Evolutionary conservation across 2,329 filamentous ascomycete genomes (phyloP).

Genomic region (Neofusicoccum cordaticola): DNA sequence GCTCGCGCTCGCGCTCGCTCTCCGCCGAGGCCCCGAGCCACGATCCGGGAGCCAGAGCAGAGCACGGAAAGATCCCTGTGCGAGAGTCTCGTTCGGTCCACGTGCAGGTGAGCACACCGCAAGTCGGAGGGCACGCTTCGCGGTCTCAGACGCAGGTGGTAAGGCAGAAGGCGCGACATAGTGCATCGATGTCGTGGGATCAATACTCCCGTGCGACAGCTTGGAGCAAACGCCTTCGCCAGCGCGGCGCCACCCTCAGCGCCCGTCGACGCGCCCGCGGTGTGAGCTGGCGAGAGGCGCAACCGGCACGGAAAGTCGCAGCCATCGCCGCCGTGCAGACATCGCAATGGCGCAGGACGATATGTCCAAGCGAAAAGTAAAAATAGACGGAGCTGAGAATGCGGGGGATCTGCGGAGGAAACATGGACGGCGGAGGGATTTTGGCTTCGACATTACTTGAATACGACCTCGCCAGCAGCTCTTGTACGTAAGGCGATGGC

Average conservation of each 20-base stretch:
- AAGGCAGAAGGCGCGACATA: not conserved
- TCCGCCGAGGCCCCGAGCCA: not conserved
- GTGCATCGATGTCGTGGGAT: constrained; percentile 1
- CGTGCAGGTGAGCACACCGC: constrained; percentile 5
- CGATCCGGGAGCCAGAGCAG: too few relatives aligned
- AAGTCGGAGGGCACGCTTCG: not conserved
- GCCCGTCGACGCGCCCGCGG: not conserved
- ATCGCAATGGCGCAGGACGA: not conserved
- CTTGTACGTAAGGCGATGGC: not conserved
- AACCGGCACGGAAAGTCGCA: not conserved
- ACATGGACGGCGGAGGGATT: not conserved
- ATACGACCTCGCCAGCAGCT: not conserved
- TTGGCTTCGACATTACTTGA: not conserved
- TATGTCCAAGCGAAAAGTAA: not conserved
- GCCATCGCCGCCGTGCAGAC: not conserved
- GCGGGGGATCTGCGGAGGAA: constrained; percentile 1
- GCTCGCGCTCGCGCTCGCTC: not conserved
- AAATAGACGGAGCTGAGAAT: constrained; percentile 11
- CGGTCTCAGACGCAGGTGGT: not conserved
- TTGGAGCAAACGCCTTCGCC: not conserved
- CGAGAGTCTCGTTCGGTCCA: not conserved
- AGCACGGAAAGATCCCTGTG: not conserved
- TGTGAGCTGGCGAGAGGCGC: not conserved
- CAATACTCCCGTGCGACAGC: constrained; percentile 10
- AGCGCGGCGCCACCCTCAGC: not conserved